phyloP scores from a whole-genome alignment of 768 basidiomycete species.

The Leccinum barrowsii region DNA sequence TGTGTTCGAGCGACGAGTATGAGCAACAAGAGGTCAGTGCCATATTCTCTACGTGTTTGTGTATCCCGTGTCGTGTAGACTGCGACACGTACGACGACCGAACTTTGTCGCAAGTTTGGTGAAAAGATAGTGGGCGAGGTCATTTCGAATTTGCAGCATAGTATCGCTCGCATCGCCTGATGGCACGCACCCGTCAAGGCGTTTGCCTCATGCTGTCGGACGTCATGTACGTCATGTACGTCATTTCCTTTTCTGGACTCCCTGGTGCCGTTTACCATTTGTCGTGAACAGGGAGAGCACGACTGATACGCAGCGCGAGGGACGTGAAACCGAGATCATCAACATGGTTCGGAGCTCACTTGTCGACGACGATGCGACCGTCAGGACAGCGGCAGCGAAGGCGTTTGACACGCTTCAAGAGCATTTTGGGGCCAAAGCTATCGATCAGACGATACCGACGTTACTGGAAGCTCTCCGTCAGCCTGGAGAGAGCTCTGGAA shows the following conservation, averaged over 20 bases:
- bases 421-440: slow-evolving; percentile 83
- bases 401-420: slow-evolving; percentile 93
- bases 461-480: slow-evolving; percentile 89
- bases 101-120: slow-evolving; percentile 93
- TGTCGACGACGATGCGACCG: slow-evolving; percentile 83
- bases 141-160: slow-evolving; percentile 69
- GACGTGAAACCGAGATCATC: slow-evolving; percentile 86
- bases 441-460: slow-evolving; percentile 96
- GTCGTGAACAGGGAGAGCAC: slow-evolving; percentile 63
- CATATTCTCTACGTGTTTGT: no score
- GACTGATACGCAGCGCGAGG: slow-evolving; percentile 78
- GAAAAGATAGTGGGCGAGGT: slow-evolving; percentile 86
- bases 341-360: slow-evolving; percentile 77
- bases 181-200: slow-evolving; percentile 66
- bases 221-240: slow-evolving; percentile 59
- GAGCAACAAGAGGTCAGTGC: slow-evolving; percentile 84
- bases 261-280: no score
- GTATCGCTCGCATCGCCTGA: slow-evolving; percentile 54
- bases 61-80: slow-evolving; percentile 40
- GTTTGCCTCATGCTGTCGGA: slow-evolving; percentile 87
- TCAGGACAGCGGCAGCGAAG: slow-evolving; percentile 85
- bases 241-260: not conserved
- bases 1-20: slow-evolving; percentile 73
- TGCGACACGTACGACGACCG: slow-evolving; percentile 80
- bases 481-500: slow-evolving; percentile 91